Conservation (phyloP, 192 early-diverging fungal genomes). For the Coemansia sp. region DNA sequence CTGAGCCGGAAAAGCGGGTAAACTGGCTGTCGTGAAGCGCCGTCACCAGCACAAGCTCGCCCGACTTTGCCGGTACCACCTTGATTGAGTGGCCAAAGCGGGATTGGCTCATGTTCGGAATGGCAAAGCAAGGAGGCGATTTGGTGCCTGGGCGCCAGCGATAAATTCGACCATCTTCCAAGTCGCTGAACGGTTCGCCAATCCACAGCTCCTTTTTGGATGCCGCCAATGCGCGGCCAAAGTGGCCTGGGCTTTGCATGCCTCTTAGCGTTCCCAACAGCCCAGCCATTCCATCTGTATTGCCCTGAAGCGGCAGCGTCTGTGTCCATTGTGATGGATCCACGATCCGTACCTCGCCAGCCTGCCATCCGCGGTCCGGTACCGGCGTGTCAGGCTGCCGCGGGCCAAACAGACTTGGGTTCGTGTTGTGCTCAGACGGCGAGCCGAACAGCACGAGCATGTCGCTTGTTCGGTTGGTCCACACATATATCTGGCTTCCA, state of each 20-base stretch:
- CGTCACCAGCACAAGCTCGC: slow-evolving; percentile 26
- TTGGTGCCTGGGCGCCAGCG: slow-evolving; percentile 23
- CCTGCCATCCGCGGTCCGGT: slow-evolving; percentile 51
- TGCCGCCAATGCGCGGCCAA: slow-evolving; percentile 43
- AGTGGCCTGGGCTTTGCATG: slow-evolving; percentile 49
- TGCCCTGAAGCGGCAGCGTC: background rate
- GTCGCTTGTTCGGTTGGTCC: slow-evolving; percentile 9
- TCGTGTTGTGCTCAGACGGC: slow-evolving; percentile 41
- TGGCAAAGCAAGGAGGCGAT: slow-evolving; percentile 23
- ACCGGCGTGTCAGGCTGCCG: slow-evolving; percentile 7
- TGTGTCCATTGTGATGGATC: slow-evolving; percentile 30
- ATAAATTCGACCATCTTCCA: slow-evolving; percentile 41
- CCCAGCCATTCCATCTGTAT: slow-evolving; percentile 10
- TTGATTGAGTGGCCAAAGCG: slow-evolving; percentile 34
- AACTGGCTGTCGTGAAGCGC: slow-evolving; percentile 51
- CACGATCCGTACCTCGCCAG: slow-evolving; percentile 48
- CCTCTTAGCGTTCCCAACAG: slow-evolving; percentile 37
- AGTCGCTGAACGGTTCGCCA: slow-evolving; percentile 48
- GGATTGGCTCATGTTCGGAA: slow-evolving; percentile 18
- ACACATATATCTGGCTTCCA: slow-evolving; percentile 49
- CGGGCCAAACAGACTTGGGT: background rate
- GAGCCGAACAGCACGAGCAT: slow-evolving; percentile 40
- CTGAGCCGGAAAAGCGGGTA: slow-evolving; percentile 36
- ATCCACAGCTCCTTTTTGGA: slow-evolving; percentile 41
- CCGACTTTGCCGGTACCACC: background rate